phyloP scores from a whole-genome alignment of 1,284 basidiomycete species.

The Ceratobasidium papillatum region DNA sequence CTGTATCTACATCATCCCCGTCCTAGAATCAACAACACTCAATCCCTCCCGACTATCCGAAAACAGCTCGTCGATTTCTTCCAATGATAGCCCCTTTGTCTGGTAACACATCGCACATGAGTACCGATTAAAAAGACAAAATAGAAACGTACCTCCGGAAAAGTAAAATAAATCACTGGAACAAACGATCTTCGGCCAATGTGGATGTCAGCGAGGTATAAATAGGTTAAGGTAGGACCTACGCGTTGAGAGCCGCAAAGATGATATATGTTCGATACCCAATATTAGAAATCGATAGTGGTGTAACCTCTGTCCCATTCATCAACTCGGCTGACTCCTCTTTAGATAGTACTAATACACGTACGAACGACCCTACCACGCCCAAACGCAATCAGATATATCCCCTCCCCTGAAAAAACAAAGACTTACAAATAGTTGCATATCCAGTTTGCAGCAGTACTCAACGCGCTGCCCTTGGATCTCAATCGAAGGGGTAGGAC shows the following conservation, averaged over 20 bases:
- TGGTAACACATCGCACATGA: background rate
- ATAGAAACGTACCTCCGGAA: background rate
- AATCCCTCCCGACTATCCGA: background rate
- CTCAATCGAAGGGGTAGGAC: slow-evolving; percentile 1
- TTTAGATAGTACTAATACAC: no score
- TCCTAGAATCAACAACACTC: background rate
- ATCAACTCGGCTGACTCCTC: background rate
- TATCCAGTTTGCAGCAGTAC: slow-evolving; percentile 22
- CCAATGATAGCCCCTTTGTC: background rate
- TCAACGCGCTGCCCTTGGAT: slow-evolving; percentile 8
- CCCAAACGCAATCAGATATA: background rate
- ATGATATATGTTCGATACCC: slow-evolving; percentile 2
- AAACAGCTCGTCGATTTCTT: slow-evolving; percentile 7
- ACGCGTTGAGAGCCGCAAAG: slow-evolving; percentile 12
- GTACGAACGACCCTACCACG: slow-evolving; percentile 3
- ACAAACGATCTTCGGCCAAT: background rate
- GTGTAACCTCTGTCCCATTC: background rate
- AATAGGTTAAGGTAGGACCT: background rate
- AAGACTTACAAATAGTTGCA: slow-evolving; percentile 17
- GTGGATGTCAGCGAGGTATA: background rate
- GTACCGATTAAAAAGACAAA: background rate
- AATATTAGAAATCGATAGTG: background rate
- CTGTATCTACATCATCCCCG: background rate
- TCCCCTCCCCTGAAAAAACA: background rate
- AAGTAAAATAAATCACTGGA: slow-evolving; percentile 11